A percentile compares a stretch with the other conserved stretches of the same genome.
Conservation (phyloP, 495 filamentous ascomycete species). For the Cladorrhinum samala region DNA sequence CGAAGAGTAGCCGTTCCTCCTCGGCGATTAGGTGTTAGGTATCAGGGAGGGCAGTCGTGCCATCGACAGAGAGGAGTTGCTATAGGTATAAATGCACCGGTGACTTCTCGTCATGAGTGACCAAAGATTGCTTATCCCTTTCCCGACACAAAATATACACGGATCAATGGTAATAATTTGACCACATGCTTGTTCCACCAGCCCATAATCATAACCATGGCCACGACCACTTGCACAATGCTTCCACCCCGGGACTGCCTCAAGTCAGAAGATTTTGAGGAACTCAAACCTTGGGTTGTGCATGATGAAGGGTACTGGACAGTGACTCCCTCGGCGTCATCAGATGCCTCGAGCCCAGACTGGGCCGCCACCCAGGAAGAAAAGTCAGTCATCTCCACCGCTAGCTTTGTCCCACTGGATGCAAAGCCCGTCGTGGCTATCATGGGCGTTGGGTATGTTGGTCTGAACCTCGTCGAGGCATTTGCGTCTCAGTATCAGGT, state of each 20-base stretch:
- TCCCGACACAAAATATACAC: no score
- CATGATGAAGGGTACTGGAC: not conserved
- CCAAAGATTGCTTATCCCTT: no score
- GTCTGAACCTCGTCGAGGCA: slow-evolving; percentile 24
- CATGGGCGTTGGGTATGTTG: slow-evolving; percentile 36
- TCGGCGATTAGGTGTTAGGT: no score
- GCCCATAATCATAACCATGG: not conserved
- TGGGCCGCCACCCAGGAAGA: not conserved
- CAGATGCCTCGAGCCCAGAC: not conserved
- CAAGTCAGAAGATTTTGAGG: no score
- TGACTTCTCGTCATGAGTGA: no score
- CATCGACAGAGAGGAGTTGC: no score
- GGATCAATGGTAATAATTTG: no score
- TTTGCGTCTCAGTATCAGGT: slow-evolving; percentile 28
- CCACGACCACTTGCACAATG: not conserved
- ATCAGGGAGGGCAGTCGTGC: no score
- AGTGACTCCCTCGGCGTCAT: not conserved
- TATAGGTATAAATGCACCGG: no score
- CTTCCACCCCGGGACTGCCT: not conserved
- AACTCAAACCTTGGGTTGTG: not conserved
- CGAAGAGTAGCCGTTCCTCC: no score
- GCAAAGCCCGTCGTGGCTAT: slow-evolving; percentile 27
- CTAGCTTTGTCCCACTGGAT: not conserved
- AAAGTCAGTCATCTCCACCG: not conserved
- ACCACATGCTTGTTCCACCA: no score